Evolutionary conservation across 1,284 basidiomycete genomes (phyloP).

Genomic region (Kwoniella shivajii): DNA sequence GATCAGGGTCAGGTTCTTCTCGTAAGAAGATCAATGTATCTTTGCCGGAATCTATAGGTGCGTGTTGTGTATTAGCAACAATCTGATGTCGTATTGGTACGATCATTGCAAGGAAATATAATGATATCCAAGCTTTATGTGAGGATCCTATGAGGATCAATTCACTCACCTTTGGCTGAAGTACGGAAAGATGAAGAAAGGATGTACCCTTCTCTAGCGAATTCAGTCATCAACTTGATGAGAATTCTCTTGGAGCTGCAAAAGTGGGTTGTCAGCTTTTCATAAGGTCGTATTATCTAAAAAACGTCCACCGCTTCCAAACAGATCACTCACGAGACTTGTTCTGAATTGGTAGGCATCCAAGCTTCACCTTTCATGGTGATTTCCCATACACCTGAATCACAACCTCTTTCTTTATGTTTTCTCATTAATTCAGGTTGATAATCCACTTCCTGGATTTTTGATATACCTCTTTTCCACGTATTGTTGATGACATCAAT

Average conservation of each 20-base stretch:
- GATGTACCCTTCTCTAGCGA: conserved; percentile 43
- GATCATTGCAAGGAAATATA: neutral
- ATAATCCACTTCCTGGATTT: conserved; percentile 43
- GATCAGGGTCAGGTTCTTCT: conserved; percentile 45
- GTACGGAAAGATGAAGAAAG: conserved; percentile 44
- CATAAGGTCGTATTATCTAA: too few relatives aligned
- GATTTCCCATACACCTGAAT: conserved; percentile 51
- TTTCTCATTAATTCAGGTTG: conserved; percentile 43
- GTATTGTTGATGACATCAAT: conserved; percentile 39
- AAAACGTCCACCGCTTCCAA: too few relatives aligned
- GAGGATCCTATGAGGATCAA: too few relatives aligned
- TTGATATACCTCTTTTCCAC: conserved; percentile 42
- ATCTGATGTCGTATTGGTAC: neutral
- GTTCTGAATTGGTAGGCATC: conserved; percentile 44
- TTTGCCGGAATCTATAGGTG: conserved; percentile 43
- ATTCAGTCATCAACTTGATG: conserved; percentile 45
- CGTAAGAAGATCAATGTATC: conserved; percentile 45
- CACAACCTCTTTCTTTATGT: conserved; percentile 46
- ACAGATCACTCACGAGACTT: conserved; percentile 44
- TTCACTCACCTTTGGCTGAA: conserved; percentile 43
- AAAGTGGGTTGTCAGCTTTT: neutral
- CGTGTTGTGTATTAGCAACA: too few relatives aligned
- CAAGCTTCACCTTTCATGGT: conserved; percentile 43
- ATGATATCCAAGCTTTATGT: neutral
- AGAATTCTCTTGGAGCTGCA: conserved; percentile 46